A percentile compares a stretch with the other conserved stretches of the same genome.
phyloP scores from a whole-genome alignment of 2,329 filamentous ascomycete species.

The Colletotrichum godetiae region DNA sequence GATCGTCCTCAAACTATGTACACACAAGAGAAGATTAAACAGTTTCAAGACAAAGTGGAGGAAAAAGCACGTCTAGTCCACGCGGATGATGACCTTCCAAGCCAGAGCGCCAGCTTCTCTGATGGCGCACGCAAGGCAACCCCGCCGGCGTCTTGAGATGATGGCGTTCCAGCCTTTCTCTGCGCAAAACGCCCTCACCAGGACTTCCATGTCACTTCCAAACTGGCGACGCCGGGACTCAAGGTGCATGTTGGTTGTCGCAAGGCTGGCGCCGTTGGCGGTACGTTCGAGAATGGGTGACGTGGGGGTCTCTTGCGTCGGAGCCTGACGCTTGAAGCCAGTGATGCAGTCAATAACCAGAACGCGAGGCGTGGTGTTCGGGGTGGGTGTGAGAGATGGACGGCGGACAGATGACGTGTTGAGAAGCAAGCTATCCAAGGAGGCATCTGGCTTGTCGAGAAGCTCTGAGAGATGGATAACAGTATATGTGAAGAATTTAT shows the following conservation, averaged over 20 bases:
- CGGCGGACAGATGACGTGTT: constrained; percentile 46
- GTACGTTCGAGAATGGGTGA: constrained; percentile 58
- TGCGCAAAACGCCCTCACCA: constrained; percentile 79
- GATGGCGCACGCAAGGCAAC: constrained; percentile 79
- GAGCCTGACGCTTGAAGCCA: constrained; percentile 55
- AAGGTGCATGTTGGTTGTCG: constrained; percentile 64
- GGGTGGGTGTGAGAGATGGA: constrained; percentile 44
- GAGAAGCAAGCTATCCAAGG: constrained; percentile 60
- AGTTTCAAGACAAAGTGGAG: neutral
- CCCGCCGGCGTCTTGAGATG: constrained; percentile 73
- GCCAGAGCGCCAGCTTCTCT: constrained; percentile 79
- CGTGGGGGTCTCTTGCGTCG: constrained; percentile 57
- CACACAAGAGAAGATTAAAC: constrained; percentile 4
- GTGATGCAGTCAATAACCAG: constrained; percentile 74
- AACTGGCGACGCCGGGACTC: constrained; percentile 68
- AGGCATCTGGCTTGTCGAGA: constrained; percentile 57
- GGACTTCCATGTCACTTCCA: constrained; percentile 74
- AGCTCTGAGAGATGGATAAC: constrained; percentile 70
- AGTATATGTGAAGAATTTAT: constrained; percentile 71
- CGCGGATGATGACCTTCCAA: constrained; percentile 74
- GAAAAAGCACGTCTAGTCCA: constrained; percentile 53
- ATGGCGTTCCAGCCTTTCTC: constrained; percentile 80
- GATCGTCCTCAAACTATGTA: neutral
- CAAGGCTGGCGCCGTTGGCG: constrained; percentile 51
- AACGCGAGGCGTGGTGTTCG: constrained; percentile 53